Evolutionary conservation across 331 rosid genomes (phyloP).

Genomic region (Pyracantha coccinea): DNA sequence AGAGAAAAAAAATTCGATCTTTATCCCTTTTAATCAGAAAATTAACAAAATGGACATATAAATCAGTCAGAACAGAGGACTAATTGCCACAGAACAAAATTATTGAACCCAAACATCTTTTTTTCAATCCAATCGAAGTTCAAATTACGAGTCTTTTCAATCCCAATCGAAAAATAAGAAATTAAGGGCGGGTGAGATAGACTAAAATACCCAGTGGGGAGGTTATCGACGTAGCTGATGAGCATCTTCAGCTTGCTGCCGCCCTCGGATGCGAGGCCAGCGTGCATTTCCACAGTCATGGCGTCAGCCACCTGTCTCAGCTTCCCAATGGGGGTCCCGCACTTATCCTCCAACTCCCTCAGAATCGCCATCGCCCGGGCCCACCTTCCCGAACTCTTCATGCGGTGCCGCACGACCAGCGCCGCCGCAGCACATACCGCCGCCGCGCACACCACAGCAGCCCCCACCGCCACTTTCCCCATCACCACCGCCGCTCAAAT

Average conservation of each 20-base stretch:
- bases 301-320: conserved; percentile 79
- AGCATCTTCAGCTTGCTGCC: conserved; percentile 97
- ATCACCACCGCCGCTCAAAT: conserved; percentile 17
- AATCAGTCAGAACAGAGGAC: not conserved
- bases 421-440: conserved; percentile 74
- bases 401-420: conserved; percentile 48
- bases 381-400: conserved; percentile 57
- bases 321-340: conserved; percentile 64
- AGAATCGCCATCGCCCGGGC: conserved; percentile 42
- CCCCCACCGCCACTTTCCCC: conserved; percentile 69
- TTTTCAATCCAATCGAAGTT: not conserved
- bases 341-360: conserved; percentile 63
- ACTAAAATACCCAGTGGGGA: conserved; percentile 66
- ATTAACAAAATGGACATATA: not conserved
- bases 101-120: not conserved
- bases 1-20: not conserved
- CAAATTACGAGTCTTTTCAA: not conserved
- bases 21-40: not conserved
- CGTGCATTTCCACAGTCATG: conserved; percentile 95
- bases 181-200: not conserved
- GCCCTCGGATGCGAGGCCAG: conserved; percentile 94
- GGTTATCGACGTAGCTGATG: conserved; percentile 85
- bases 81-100: not conserved
- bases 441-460: conserved; percentile 67
- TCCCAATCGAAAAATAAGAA: not conserved